Base-by-base conservation (phyloP, 129 eudicot genomes). In the Centaurea solstitialis region DNA sequence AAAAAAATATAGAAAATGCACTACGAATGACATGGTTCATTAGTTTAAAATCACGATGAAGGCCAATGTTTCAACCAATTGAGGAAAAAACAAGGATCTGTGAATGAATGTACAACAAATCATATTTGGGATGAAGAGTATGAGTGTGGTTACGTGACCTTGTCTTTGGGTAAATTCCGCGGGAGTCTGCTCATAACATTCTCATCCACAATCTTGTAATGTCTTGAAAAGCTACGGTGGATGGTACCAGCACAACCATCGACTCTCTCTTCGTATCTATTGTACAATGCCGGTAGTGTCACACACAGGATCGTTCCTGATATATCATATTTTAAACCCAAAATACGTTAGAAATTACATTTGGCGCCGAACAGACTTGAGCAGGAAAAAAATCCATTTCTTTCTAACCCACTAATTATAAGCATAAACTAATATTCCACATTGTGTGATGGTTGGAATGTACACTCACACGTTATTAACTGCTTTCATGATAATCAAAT, bases 201-300 rank as follows among this genome's bases (percentile, higher is more conserved):
- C 67, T 87, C 99, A 47, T 92, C 97, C 61, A 95, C 95, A 53
- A 93, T 84, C 79, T 82, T 91, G 76, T 88, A 93, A 84, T 88
- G 94, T 86, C 83, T 89, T 8, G 99, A 92, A 84, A 94, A 80
- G 72, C 85, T 82, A 67, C 75, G 84, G 74, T 88, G 97, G 81
- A 95, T 85, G 39, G 83, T 65, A 80, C 97, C 98, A 40, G 87
- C 94, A 82, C 82, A 89, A 0, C 83, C 77, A 76, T 91, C 97
- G 64, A 96, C 90, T 62, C 23, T 85, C 22, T 86, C 89, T 88
- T 90, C 90, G 65, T 87, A 93, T 88, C 80, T 90, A 81, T 89
- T 91, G 84, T 91, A 96, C 85, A 96, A 85, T 12, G 97, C 99
- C 20, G 99, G 98, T 75, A 96, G 45, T 40, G 97, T 93, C 47